Conservation (phyloP, 2,329 filamentous ascomycete species). For the Xylariales sp. region DNA sequence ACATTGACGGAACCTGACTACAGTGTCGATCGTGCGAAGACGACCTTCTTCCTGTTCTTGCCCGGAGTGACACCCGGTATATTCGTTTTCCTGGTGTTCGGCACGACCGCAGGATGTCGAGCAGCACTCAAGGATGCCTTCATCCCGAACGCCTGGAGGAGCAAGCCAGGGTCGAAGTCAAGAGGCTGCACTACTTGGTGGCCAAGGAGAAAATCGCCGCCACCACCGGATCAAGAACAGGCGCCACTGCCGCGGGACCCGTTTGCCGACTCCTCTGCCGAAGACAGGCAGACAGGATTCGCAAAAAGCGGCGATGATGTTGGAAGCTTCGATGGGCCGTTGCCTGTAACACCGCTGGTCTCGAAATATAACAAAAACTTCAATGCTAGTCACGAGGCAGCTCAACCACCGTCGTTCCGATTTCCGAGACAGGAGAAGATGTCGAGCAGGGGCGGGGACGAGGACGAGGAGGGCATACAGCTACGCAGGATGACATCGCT, state of each 20-base stretch:
- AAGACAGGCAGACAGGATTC: not conserved
- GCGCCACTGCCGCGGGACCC: not conserved
- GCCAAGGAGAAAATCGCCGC: not conserved
- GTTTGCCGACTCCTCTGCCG: not conserved
- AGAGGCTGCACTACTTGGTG: not conserved
- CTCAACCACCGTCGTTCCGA: not conserved
- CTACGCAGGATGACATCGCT: slow-evolving; percentile 7
- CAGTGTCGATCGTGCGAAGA: slow-evolving; percentile 11
- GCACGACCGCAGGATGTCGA: slow-evolving; percentile 14
- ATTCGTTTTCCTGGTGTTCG: slow-evolving; percentile 15
- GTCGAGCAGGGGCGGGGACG: no score
- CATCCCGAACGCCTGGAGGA: slow-evolving; percentile 1
- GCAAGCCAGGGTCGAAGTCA: not conserved
- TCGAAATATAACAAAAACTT: slow-evolving; percentile 9
- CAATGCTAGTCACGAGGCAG: not conserved
- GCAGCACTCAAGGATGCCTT: slow-evolving; percentile 12
- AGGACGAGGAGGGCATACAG: slow-evolving; percentile 4
- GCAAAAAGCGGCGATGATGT: no score
- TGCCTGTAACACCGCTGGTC: slow-evolving; percentile 4
- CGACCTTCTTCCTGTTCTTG: slow-evolving; percentile 13
- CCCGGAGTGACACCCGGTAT: slow-evolving; percentile 15
- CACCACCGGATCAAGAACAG: not conserved
- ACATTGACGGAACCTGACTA: slow-evolving; percentile 10
- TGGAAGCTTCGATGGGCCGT: not conserved
- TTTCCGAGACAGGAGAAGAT: not conserved